phyloP scores from a whole-genome alignment of 352 stramenopile genomes.

The Thalassiosira livingstoniorum region DNA sequence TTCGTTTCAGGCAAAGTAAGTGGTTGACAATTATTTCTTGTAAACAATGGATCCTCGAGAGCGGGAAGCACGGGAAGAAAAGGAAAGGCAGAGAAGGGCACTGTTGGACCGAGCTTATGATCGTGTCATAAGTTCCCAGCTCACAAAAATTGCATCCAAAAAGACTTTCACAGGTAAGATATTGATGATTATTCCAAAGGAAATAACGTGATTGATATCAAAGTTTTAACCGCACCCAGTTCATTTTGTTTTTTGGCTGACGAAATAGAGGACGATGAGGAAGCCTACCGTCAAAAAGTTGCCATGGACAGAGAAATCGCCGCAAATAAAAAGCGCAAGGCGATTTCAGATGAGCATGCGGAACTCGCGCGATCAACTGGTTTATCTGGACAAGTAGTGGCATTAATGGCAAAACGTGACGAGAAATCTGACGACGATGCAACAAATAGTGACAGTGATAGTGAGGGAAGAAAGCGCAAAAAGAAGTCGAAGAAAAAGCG shows the following conservation, averaged over 20 bases:
- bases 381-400: slow-evolving; percentile 65
- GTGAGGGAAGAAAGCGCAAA: slow-evolving; percentile 36
- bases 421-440: slow-evolving; percentile 25
- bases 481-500: slow-evolving; percentile 58
- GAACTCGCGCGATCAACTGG: slow-evolving; percentile 61
- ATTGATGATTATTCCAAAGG: too few relatives aligned
- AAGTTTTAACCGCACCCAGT: background rate
- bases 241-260: background rate
- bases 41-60: slow-evolving; percentile 64
- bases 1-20: too few relatives aligned
- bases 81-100: slow-evolving; percentile 45
- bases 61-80: slow-evolving; percentile 54
- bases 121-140: slow-evolving; percentile 50
- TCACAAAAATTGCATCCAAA: slow-evolving; percentile 56
- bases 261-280: slow-evolving; percentile 59
- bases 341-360: slow-evolving; percentile 58
- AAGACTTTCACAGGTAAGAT: slow-evolving; percentile 57
- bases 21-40: background rate
- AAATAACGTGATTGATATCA: too few relatives aligned
- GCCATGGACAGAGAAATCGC: slow-evolving; percentile 52
- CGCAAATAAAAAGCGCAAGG: slow-evolving; percentile 60
- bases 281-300: slow-evolving; percentile 56
- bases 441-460: slow-evolving; percentile 19
- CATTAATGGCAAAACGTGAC: slow-evolving; percentile 58
- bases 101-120: slow-evolving; percentile 66